phyloP scores from a whole-genome alignment of 2,329 filamentous ascomycete species.

The Chlorencoelia australis region DNA sequence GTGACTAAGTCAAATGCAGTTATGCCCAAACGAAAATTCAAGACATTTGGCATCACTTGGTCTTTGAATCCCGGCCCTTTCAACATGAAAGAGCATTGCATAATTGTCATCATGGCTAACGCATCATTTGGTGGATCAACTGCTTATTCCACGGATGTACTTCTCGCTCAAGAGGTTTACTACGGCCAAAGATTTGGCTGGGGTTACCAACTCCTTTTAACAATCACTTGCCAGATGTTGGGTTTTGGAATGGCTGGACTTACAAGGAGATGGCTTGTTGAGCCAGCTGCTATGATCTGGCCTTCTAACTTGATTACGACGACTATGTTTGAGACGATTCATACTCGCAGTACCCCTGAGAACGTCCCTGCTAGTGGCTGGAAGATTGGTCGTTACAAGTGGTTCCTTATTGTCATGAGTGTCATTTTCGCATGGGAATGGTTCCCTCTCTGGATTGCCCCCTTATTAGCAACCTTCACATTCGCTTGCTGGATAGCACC shows the following conservation, averaged over 20 bases:
- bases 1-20: neutral
- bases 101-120: slow-evolving; percentile 54
- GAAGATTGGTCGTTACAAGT: slow-evolving; percentile 34
- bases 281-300: slow-evolving; percentile 55
- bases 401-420: slow-evolving; percentile 31
- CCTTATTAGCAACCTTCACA: slow-evolving; percentile 50
- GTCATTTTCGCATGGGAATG: slow-evolving; percentile 42
- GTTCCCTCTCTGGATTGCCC: slow-evolving; percentile 42
- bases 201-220: slow-evolving; percentile 49
- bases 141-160: slow-evolving; percentile 62
- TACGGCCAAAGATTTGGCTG: slow-evolving; percentile 60
- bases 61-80: slow-evolving; percentile 20
- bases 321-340: slow-evolving; percentile 34
- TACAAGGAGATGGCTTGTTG: slow-evolving; percentile 45
- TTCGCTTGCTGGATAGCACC: slow-evolving; percentile 65
- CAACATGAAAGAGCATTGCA: slow-evolving; percentile 57
- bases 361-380: slow-evolving; percentile 37
- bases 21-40: neutral
- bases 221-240: slow-evolving; percentile 50
- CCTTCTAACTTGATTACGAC: slow-evolving; percentile 42
- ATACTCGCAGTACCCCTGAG: slow-evolving; percentile 49
- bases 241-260: slow-evolving; percentile 55
- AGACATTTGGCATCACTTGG: slow-evolving; percentile 28
- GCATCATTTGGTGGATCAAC: slow-evolving; percentile 46
- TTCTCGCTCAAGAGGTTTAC: slow-evolving; percentile 60